Base-by-base conservation (phyloP, 75 land plant species). In the Picea glauca region DNA sequence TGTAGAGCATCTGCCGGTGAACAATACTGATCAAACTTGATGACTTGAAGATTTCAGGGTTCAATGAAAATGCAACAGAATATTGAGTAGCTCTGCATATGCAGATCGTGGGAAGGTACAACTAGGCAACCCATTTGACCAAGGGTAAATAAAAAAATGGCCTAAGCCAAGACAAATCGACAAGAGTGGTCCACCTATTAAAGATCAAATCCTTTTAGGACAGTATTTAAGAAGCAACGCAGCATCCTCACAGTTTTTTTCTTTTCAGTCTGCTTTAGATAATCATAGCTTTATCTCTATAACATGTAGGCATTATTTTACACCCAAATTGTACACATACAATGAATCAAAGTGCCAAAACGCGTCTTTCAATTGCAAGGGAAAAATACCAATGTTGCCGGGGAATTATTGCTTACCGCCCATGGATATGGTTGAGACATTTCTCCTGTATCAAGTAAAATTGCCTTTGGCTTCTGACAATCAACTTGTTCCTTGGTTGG, bases 361-460 rank as follows among this genome's bases (percentile, higher is more conserved):
- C 17, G 43, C 43, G 15, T 66, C 5, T 66, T 66, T 35, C 38
- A 14, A 66, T 66, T 66, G 43, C 40, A 43, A 40, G 11, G 13
- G 9, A n/a, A 23, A 80, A 31, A n/a, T 46, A 81, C 40, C 63
- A n/a, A 17, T 32, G n/a, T 14, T 26, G 26, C 32, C 12, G 13
- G 35, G 43, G 17, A 75, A 32, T 13, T 58, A n/a, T 31, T 20
- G 57, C 97, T 87, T 82, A 97, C 99, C 46, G 99, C 99, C 99
- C 99, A 97, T 56, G 86, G 85, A 86, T 97, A 97, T 62, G 98
- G 99, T 75, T 74, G 4, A 43, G 76, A 79, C 98, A 95, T 95
- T 83, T 97, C 99, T 58, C 99, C 99, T 58, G 94, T 97, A 79
- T 97, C 99, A 74, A 97, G 93, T 61, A 97, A 81, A 83, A 95